phyloP scores from a whole-genome alignment of 495 filamentous ascomycete genomes.

The Usnea hakonensis region DNA sequence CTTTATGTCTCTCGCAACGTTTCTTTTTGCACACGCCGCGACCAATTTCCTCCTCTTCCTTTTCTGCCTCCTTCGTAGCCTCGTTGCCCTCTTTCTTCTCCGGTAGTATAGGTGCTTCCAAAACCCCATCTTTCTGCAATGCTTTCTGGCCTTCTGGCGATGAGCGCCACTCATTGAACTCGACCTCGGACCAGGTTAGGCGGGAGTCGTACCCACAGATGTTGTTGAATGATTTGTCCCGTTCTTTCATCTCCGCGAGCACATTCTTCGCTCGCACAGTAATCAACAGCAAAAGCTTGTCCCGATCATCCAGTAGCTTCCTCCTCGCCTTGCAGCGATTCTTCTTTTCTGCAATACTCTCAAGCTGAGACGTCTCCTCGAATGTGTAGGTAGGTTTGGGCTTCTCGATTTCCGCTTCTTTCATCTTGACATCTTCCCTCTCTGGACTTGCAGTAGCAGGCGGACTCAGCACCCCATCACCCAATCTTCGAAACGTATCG shows the following conservation, averaged over 20 bases:
- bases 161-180: constrained; percentile 51
- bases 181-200: constrained; percentile 51
- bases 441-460: constrained; percentile 26
- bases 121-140: constrained; percentile 36
- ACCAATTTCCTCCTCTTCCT: constrained; percentile 30
- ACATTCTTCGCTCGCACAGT: constrained; percentile 38
- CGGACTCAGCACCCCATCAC: constrained; percentile 42
- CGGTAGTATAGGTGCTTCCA: constrained; percentile 20
- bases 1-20: constrained; percentile 45
- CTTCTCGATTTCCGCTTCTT: constrained; percentile 69
- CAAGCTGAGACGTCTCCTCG: constrained; percentile 37
- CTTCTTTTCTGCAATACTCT: constrained; percentile 36
- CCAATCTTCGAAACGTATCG: constrained; percentile 50
- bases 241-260: constrained; percentile 40
- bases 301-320: constrained; percentile 40
- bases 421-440: constrained; percentile 26
- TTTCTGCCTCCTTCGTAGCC: constrained; percentile 23
- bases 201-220: constrained; percentile 60
- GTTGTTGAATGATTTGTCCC: constrained; percentile 43
- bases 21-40: constrained; percentile 47
- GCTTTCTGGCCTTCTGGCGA: constrained; percentile 36
- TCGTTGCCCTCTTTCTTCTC: neutral
- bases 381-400: constrained; percentile 47
- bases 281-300: constrained; percentile 38
- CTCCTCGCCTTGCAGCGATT: constrained; percentile 35